A percentile compares a stretch with the other conserved stretches of the same genome.
Conservation (phyloP, 2,329 filamentous ascomycete species). For the Exophiala calicioides region DNA sequence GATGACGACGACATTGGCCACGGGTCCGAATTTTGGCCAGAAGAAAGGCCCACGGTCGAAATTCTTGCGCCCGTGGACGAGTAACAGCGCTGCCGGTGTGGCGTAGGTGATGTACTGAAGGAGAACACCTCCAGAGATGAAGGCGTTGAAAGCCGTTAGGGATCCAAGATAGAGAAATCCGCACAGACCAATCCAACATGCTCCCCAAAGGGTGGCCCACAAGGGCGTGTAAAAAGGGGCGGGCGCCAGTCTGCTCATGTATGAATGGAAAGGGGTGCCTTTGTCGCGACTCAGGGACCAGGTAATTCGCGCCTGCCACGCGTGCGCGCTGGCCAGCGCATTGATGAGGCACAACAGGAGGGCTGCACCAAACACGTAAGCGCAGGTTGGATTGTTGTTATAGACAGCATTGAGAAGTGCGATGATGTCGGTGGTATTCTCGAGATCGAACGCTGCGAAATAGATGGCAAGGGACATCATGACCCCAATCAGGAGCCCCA, state of each 20-base stretch:
- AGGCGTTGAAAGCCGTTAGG: slow-evolving; percentile 52
- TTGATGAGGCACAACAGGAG: background rate
- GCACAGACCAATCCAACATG: slow-evolving; percentile 39
- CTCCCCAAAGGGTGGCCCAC: slow-evolving; percentile 1
- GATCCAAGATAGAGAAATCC: slow-evolving; percentile 44
- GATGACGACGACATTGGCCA: slow-evolving; percentile 48
- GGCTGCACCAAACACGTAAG: background rate
- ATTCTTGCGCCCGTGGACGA: slow-evolving; percentile 47
- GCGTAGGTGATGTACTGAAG: slow-evolving; percentile 51
- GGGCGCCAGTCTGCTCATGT: background rate
- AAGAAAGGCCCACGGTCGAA: slow-evolving; percentile 52
- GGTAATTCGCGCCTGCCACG: slow-evolving; percentile 1
- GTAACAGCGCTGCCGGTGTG: slow-evolving; percentile 49
- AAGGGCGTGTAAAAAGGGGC: background rate
- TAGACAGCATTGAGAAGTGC: background rate
- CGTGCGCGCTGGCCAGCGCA: background rate
- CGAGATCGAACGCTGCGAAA: slow-evolving; percentile 13
- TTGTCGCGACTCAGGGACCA: slow-evolving; percentile 5
- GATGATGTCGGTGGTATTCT: slow-evolving; percentile 37
- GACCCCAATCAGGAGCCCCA: slow-evolving; percentile 9
- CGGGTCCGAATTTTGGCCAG: slow-evolving; percentile 45
- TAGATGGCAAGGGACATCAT: slow-evolving; percentile 19
- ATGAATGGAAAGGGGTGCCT: background rate
- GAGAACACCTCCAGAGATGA: slow-evolving; percentile 56
- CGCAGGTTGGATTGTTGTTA: background rate